Percentiles rank a stretch among this genome's conserved stretches.
Evolutionary conservation across 805 yeast genomes (phyloP).

Genomic region (Isabelozyma heimii): DNA sequence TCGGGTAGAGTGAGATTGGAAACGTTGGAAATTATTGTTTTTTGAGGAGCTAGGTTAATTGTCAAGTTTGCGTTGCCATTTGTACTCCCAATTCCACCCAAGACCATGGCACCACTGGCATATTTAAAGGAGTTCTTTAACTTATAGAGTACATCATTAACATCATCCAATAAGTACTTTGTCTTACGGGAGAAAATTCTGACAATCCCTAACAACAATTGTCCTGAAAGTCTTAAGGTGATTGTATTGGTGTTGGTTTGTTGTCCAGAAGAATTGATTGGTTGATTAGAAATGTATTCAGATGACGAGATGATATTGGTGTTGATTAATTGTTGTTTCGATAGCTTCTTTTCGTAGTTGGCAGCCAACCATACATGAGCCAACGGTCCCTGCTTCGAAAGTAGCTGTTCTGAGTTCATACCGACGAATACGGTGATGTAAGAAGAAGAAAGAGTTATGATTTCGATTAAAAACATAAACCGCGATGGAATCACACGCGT

Average conservation of each 20-base stretch:
- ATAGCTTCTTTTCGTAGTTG: constrained; percentile 73
- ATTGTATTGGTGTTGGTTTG: constrained; percentile 47
- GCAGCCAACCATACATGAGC: constrained; percentile 94
- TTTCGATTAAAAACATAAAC: too few species aligned
- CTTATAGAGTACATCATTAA: constrained; percentile 68
- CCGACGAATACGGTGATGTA: not conserved
- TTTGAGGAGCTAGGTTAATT: constrained; percentile 51
- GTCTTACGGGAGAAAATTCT: constrained; percentile 85
- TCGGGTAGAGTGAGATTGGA: constrained; percentile 65
- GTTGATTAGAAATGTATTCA: constrained; percentile 47
- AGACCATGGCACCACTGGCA: constrained; percentile 28
- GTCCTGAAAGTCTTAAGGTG: constrained; percentile 81
- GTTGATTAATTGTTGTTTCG: constrained; percentile 67
- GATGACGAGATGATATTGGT: constrained; percentile 64
- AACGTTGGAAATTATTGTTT: constrained; percentile 60
- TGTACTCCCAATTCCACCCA: constrained; percentile 7
- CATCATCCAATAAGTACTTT: constrained; percentile 78
- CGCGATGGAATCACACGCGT: too few species aligned
- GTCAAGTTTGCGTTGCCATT: constrained; percentile 2
- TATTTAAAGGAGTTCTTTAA: constrained; percentile 63
- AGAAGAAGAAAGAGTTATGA: not conserved
- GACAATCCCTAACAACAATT: constrained; percentile 80
- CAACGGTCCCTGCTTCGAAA: constrained; percentile 75
- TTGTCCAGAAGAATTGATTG: constrained; percentile 41
- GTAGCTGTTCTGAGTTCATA: constrained; percentile 42